Base-by-base conservation (phyloP, 352 stramenopile species). In the Phytopythium delawarense region DNA sequence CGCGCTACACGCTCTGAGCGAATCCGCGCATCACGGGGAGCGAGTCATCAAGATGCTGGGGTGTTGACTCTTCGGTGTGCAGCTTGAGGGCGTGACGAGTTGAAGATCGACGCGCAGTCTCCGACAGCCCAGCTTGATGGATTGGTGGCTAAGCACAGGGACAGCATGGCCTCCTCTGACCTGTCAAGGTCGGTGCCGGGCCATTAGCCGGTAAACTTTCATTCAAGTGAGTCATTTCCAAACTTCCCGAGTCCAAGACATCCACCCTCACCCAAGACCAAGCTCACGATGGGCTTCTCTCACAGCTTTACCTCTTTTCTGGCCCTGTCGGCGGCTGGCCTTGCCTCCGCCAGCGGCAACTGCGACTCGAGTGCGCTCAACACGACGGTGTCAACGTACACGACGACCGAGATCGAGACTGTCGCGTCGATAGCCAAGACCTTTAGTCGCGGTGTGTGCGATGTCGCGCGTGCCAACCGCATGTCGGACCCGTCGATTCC, bases 401-500 rank as follows among this genome's bases (percentile, higher is more conserved):
- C 60, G 12, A 65, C 52, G 35, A 34, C 49, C 25, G 32, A 52
- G 15, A 53, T 54, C 45, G 53, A 52, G 61, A 52, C n/a, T 21
- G 61, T 66, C 52, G 57, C 20, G 32, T 28, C 32, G 6, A 35
- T 66, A 20, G 61, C 61, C 53, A 45, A 28, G 16, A 25, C 45
- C 20, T 52, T 39, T 45, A 66, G 49, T 45, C 61, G 61, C n/a
- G 60, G 60, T 42, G 51, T 61, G 42, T 65, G 60, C 34, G 60
- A 65, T n/a, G 60, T 61, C 4, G 60, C 60, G 6, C 60, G 60
- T 1, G 60, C 60, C 28, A 65, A 61, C 52, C 60, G 52, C 60
- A 65, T 65, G 60, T 65, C 60, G 2, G 52, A 65, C 42, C 60
- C 61, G 28, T 60, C 61, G 13, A 66, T 66, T 16, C 61, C 61